phyloP scores from a whole-genome alignment of 805 yeast species.

The Cyberlindnera saturnus region DNA sequence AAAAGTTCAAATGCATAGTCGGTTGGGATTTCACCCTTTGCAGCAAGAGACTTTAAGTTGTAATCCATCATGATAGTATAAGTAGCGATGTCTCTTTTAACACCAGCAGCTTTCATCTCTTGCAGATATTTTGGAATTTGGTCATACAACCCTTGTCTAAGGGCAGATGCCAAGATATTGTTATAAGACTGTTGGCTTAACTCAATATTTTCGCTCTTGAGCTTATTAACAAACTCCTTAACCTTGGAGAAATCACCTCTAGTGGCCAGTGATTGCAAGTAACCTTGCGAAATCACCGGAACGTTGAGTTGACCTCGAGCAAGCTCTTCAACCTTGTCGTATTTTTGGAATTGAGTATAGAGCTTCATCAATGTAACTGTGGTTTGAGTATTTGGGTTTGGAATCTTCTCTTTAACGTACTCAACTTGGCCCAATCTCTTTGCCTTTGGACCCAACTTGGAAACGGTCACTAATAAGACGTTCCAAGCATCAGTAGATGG shows the following conservation, averaged over 20 bases:
- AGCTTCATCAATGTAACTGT: slow-evolving; percentile 42
- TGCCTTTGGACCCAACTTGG: slow-evolving; percentile 22
- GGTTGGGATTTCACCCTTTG: slow-evolving; percentile 38
- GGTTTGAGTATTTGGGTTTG: slow-evolving; percentile 41
- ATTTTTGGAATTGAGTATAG: slow-evolving; percentile 38
- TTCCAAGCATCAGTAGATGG: slow-evolving; percentile 56
- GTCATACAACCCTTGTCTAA: slow-evolving; percentile 32
- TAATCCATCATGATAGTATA: slow-evolving; percentile 53
- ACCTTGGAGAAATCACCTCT: slow-evolving; percentile 10
- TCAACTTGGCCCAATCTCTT: slow-evolving; percentile 32
- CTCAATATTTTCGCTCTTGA: slow-evolving; percentile 25
- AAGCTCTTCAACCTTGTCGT: slow-evolving; percentile 31
- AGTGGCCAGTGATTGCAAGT: slow-evolving; percentile 17
- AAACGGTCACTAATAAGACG: slow-evolving; percentile 43
- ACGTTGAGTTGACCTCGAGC: slow-evolving; percentile 27
- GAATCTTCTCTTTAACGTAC: slow-evolving; percentile 29
- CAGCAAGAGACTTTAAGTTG: slow-evolving; percentile 39
- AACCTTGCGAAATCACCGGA: slow-evolving; percentile 19
- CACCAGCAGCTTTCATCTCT: slow-evolving; percentile 34
- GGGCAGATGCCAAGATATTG: slow-evolving; percentile 38
- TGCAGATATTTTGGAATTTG: slow-evolving; percentile 45
- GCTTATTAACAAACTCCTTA: slow-evolving; percentile 5
- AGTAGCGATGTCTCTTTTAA: slow-evolving; percentile 57
- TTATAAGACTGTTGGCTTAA: slow-evolving; percentile 50
- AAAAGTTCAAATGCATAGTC: slow-evolving; percentile 32